Evolutionary conservation across 495 filamentous ascomycete genomes (phyloP), one percentile per base, ranked within the genome.

Genomic region (Aspergillus sclerotioniger): DNA sequence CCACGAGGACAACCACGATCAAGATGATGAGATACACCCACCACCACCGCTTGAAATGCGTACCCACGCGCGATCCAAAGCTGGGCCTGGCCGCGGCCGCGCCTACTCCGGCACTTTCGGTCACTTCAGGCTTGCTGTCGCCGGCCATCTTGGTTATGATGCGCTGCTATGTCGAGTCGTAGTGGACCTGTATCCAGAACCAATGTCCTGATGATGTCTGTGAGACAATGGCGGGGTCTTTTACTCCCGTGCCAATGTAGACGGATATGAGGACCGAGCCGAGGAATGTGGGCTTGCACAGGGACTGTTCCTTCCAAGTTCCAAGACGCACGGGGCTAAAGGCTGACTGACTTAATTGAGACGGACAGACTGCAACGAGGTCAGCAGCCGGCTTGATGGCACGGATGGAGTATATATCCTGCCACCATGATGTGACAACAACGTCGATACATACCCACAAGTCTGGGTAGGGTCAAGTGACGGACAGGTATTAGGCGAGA

Each of bases 1-100:
- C 75, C 15, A 91, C 67, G 54, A 90, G 73, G 25, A 87, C 69
- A 20, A 82, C 65, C 31, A 79, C 64, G 54, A 86, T 67, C 62
- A 90, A 71, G 28, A 78, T 64, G 57, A 89, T 78, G 57, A 90
- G 63, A 66, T 90, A 81, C 62, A 77, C 70, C 90, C 88, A 92
- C 89, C 89, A 92, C 62, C 83, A 90, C 61, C 76, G 77, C 68
- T 75, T 80, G 54, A 71, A 80, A 56, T 84, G 79, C 13, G 72
- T 71, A 32, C 60, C 74, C 19, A 77, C 53, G n/a, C 73, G 67
- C 25, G 67, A 33, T 8, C 69, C 67, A 50, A 76, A 74, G 53
- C 71, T 66, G 45, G 58, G 74, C 53, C 69, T 75, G 8, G 60
- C 37, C 10, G 61, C 33, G 10, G 61, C 49, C 8, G 53, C 8